Base-by-base conservation (phyloP, 208 protist species). In the Trypanosoma cruzi region DNA sequence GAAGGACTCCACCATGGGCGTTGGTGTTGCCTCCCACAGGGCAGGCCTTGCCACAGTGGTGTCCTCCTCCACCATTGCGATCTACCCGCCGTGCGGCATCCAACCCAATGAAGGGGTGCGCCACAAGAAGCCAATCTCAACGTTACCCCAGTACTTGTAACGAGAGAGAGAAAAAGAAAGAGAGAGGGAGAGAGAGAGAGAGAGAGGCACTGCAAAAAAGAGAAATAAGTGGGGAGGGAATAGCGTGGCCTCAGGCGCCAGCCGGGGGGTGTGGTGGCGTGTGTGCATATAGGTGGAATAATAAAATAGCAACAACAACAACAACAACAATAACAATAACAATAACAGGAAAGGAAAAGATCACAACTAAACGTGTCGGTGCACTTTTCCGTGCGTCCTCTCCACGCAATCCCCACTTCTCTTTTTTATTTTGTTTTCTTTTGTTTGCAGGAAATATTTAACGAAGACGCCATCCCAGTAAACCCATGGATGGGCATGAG, bases 1-100 rank as follows among this genome's bases (percentile, higher is more conserved):
- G 57, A 92, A 92, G 0, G 81, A 65, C 36, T 80, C 79, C 54
- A 75, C 14, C 31, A 74, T n/a, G 2, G 60, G 60, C 28, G 68
- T 72, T 8, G 49, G 37, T 1, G 49, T 28, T 6, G 5, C 29
- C 26, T 40, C 20, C 36, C 55, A 40, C 64, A 60, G 34, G 5
- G 26, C 14, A 16, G 34, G 4, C 29, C 4, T 3, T n/a, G 44
- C 52, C 52, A 50, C 10, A 37, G 3, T 14, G 16, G 26, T 34
- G 32, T 14, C 40, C 11, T 60, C 24, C 8, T 60, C 36, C 36
- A 32, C 24, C 52, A 44, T 58, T 24, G 44, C 1, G 40, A 24
- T 2, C 29, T 53, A 36, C 58, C 37, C 16, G 1, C 13, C 26
- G n/a, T 55, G 46, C 26, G 37, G 60, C 46, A 63, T 63, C 6